These are phyloP conservation scores for Auricularia auricula-judae DNA, from an alignment of 768 basidiomycete genomes.

Conservation along the genomic window DNA sequence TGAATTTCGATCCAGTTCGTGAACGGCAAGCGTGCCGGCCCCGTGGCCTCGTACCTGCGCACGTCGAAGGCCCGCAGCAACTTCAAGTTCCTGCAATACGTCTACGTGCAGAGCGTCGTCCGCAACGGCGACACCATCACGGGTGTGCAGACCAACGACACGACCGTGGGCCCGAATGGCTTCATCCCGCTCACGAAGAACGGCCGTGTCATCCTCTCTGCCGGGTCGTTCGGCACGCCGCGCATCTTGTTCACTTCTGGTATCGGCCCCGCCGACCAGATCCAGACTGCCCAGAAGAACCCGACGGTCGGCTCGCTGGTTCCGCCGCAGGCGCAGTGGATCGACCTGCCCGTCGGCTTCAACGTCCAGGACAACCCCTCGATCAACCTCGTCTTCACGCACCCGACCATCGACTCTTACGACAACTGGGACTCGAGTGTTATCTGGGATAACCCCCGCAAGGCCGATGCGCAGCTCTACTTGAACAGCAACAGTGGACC, in stretches of 20 bases:
- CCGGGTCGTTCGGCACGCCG: conserved; percentile 45
- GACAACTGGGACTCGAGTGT: conserved; percentile 45
- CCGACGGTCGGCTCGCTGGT: conserved; percentile 34
- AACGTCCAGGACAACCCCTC: conserved; percentile 49
- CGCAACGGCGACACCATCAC: conserved; percentile 45
- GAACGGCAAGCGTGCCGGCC: conserved; percentile 35
- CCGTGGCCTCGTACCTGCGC: conserved; percentile 49
- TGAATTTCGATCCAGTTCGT: conserved; percentile 13
- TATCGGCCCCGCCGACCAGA: conserved; percentile 50
- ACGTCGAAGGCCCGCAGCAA: conserved; percentile 43
- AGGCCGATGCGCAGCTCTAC: conserved; percentile 48
- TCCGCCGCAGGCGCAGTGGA: conserved; percentile 39
- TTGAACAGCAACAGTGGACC: conserved; percentile 40
- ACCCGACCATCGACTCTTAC: conserved; percentile 49
- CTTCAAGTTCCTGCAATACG: conserved; percentile 39
- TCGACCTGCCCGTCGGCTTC: conserved; percentile 46
- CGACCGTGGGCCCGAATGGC: conserved; percentile 42
- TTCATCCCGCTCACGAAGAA: conserved; percentile 40
- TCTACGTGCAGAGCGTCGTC: conserved; percentile 39
- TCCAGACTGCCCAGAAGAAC: conserved; percentile 36
- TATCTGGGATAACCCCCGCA: conserved; percentile 42
- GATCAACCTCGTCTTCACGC: conserved; percentile 55
- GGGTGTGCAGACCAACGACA: conserved; percentile 53
- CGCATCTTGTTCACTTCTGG: conserved; percentile 50
- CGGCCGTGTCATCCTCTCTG: conserved; percentile 52